Percentiles rank a stretch among this genome's conserved stretches.
These are phyloP conservation scores for Candida smagusa DNA, from an alignment of 1,139 yeast species.

Conservation along the genomic window DNA sequence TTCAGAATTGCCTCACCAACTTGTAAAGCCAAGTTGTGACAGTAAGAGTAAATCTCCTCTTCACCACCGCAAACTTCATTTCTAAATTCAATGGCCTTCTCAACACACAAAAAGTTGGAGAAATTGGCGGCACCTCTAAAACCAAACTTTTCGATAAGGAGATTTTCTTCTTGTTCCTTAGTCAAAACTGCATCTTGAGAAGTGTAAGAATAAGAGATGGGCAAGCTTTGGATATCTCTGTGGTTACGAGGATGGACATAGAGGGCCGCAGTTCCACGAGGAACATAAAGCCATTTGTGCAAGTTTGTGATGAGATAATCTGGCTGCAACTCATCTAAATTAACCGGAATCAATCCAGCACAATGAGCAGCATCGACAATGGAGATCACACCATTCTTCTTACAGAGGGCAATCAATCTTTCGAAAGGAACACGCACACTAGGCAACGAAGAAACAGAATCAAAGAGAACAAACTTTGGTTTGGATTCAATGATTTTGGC, in stretches of 20 bases:
- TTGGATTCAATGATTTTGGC: slow-evolving; percentile 20
- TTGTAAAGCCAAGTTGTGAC: slow-evolving; percentile 38
- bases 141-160: slow-evolving; percentile 37
- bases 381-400: slow-evolving; percentile 46
- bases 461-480: slow-evolving; percentile 50
- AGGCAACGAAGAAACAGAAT: slow-evolving; percentile 63
- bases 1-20: slow-evolving; percentile 37
- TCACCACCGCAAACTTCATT: slow-evolving; percentile 62
- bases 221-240: slow-evolving; percentile 50
- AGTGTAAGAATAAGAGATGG: slow-evolving; percentile 49
- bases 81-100: slow-evolving; percentile 50
- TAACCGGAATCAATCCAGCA: slow-evolving; percentile 52
- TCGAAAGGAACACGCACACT: slow-evolving; percentile 59
- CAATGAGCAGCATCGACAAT: slow-evolving; percentile 75
- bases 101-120: slow-evolving; percentile 24
- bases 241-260: slow-evolving; percentile 58
- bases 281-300: slow-evolving; percentile 68
- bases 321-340: slow-evolving; percentile 45
- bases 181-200: slow-evolving; percentile 20
- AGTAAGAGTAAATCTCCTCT: slow-evolving; percentile 46
- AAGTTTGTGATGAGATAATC: slow-evolving; percentile 63
- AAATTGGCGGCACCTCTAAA: slow-evolving; percentile 36
- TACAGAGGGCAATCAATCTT: slow-evolving; percentile 45
- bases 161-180: slow-evolving; percentile 20
- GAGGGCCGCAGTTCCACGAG: slow-evolving; percentile 57